A percentile compares a stretch with the other conserved stretches of the same genome.
phyloP scores from a whole-genome alignment of 352 stramenopile genomes.

The Phytophthora macrochlamydospora region DNA sequence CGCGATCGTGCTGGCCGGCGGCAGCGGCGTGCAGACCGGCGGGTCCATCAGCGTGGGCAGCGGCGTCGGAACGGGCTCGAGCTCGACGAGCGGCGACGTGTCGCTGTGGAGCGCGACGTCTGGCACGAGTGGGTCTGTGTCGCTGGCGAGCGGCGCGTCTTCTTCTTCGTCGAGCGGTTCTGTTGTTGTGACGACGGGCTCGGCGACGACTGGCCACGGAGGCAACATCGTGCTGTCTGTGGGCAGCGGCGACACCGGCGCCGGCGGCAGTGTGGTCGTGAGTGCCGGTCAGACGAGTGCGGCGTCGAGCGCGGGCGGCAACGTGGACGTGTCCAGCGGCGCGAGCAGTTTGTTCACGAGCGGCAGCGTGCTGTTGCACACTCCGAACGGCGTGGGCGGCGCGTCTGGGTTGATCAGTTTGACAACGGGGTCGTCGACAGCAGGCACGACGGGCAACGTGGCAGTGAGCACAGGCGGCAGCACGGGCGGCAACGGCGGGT shows the following conservation, averaged over 20 bases:
- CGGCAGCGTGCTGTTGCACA: constrained; percentile 2
- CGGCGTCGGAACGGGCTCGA: constrained; percentile 1
- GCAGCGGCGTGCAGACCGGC: neutral
- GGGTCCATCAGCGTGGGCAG: neutral
- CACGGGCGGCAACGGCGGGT: constrained; percentile 1
- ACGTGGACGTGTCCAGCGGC: constrained; percentile 1
- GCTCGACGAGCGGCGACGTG: neutral
- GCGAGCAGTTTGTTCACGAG: constrained; percentile 9
- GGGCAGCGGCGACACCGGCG: constrained; percentile 9
- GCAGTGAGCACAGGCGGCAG: neutral
- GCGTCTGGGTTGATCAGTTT: constrained; percentile 6
- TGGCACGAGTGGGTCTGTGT: constrained; percentile 18
- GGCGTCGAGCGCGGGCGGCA: neutral
- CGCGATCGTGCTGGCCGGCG: neutral
- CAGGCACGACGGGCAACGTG: constrained; percentile 26
- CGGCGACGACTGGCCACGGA: constrained; percentile 6
- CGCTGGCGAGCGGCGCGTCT: constrained; percentile 7
- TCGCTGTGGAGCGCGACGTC: constrained; percentile 5
- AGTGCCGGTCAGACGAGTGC: constrained; percentile 14
- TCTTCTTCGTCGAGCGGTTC: neutral
- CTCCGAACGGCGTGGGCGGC: neutral
- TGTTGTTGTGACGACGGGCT: constrained; percentile 9
- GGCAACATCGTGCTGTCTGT: constrained; percentile 23
- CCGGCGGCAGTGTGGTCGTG: constrained; percentile 13
- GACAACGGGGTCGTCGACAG: constrained; percentile 44